A percentile compares a stretch with the other conserved stretches of the same genome.
Evolutionary conservation across 257 asterid genomes (phyloP).

Genomic region (Scutellaria baicalensis): DNA sequence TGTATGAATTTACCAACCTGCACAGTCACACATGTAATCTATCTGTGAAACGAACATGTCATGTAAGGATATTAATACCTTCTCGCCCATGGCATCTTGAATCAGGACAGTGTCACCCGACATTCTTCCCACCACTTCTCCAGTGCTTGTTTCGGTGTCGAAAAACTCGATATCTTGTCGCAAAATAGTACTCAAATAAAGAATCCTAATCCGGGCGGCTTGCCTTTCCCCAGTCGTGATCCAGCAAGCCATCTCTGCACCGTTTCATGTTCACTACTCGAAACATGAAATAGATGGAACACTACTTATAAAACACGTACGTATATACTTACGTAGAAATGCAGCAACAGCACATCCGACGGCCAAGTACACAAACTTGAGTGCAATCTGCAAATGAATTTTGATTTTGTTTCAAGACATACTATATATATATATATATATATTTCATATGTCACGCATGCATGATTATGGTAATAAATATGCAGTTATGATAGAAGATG

Average conservation of each 20-base stretch:
- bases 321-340: slow-evolving; percentile 39
- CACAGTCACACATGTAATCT: neutral
- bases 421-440: no score
- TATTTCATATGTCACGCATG: no score
- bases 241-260: slow-evolving; percentile 66
- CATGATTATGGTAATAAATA: neutral
- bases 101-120: slow-evolving; percentile 63
- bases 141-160: slow-evolving; percentile 54
- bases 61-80: slow-evolving; percentile 43
- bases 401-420: no score
- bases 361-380: slow-evolving; percentile 46
- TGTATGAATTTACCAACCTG: slow-evolving; percentile 57
- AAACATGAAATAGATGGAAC: no score
- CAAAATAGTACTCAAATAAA: slow-evolving; percentile 48
- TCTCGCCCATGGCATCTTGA: slow-evolving; percentile 73
- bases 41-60: no score
- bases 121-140: slow-evolving; percentile 55
- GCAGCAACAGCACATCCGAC: slow-evolving; percentile 45
- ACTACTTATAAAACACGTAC: neutral
- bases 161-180: slow-evolving; percentile 69
- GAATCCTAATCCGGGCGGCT: slow-evolving; percentile 42
- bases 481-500: neutral
- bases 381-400: slow-evolving; percentile 22
- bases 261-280: no score
- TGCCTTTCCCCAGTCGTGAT: slow-evolving; percentile 71